Evolutionary conservation across 768 basidiomycete genomes (phyloP), one percentile per base, ranked within the genome.

Genomic region (Trametes cingulata): DNA sequence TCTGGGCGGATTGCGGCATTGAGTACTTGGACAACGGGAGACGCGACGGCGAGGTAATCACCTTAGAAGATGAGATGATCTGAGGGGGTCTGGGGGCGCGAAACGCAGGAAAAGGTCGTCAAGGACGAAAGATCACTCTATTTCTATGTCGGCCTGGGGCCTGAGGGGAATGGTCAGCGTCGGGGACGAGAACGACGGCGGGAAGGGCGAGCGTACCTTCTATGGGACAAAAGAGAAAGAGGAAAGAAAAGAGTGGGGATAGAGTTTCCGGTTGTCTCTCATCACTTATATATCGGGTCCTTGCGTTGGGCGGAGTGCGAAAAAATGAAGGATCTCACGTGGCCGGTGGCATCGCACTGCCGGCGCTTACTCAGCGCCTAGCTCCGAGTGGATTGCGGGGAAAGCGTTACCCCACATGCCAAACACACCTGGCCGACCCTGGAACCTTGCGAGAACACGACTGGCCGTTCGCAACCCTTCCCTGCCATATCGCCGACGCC

Each of bases 91-190:
- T 85, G 85, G 76, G 81, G 77, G 69, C 65, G 67, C 62, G 76
- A 69, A 68, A 75, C 75, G 72, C 67, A 66, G 59, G 68, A 72
- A 69, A 71, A 76, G 65, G 72, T 70, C 77, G 71, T 72, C 79
- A 84, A 81, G 78, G 79, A 83, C 82, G 84, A 33, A 78, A 77
- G 78, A 76, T 83, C 77, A 81, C 79, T 89, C 85, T 89, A 90
- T 74, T 71, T 71, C 65, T 68, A 67, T 61, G 52, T 53, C 39
- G 75, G 78, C 76, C 64, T 69, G 65, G 67, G 69, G 76, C 79
- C 79, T 78, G 45, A 7, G 48, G 1, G 6, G 7, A 51, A n/a
- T 39, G 14, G 65, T 69, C 25, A 65, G 60, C 49, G 35, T 37
- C 57, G 13, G 42, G n/a, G 42, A 15, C 27, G 46, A 54, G 37